These are phyloP conservation scores for Paramecium octaurelia DNA, from an alignment of 73 alveolate species.

Conservation along the genomic window DNA sequence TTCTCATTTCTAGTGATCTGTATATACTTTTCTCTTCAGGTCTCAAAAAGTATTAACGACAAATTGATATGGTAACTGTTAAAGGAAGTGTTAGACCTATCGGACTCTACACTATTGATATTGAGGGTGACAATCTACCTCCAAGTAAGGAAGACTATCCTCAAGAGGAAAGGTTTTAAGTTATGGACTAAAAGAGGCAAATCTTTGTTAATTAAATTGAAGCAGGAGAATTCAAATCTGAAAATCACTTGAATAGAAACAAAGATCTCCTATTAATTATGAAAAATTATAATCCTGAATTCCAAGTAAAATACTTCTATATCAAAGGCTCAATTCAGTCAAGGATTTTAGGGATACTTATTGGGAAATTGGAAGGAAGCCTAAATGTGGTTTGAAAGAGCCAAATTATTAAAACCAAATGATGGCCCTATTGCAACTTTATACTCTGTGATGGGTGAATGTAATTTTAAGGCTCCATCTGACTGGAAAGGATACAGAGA, in stretches of 20 bases:
- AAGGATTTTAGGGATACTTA: conserved; percentile 62
- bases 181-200: conserved; percentile 36
- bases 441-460: conserved; percentile 63
- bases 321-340: background rate
- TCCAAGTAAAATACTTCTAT: background rate
- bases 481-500: conserved; percentile 88
- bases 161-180: background rate
- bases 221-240: conserved; percentile 29
- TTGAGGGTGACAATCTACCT: conserved; percentile 58
- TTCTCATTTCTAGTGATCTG: conserved; percentile 78
- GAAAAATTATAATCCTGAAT: conserved; percentile 14
- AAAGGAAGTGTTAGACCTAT: conserved; percentile 76
- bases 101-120: conserved; percentile 76
- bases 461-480: conserved; percentile 75
- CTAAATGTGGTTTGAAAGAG: conserved; percentile 50
- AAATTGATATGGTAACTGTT: conserved; percentile 82
- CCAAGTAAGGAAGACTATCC: conserved; percentile 47
- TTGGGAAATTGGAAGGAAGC: conserved; percentile 75
- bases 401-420: conserved; percentile 57
- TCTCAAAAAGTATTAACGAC: conserved; percentile 66
- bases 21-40: conserved; percentile 60
- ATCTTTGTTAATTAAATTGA: background rate
- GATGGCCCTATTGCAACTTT: conserved; percentile 79
- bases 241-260: background rate
- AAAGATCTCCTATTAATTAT: conserved; percentile 42